These are phyloP conservation scores for Volvox carteri DNA, from an alignment of 163 green algal genomes.

Conservation along the genomic window DNA sequence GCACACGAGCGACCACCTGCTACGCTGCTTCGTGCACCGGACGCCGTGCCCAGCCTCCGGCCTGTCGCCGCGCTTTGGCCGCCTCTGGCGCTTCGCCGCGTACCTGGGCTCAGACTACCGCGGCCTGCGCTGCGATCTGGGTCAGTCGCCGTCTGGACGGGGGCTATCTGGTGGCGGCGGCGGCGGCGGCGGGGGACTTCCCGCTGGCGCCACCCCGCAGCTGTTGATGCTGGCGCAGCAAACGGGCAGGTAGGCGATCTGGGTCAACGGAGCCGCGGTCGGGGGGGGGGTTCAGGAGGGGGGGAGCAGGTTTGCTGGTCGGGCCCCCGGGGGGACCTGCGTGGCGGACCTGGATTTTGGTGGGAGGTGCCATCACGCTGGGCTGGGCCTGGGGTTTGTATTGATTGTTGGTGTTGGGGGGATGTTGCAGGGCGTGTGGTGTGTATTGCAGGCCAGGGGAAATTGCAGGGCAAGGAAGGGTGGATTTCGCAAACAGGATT, in stretches of 20 bases:
- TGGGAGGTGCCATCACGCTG: too few relatives aligned
- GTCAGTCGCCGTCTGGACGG: not conserved
- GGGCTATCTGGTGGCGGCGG: not conserved
- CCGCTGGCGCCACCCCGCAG: not conserved
- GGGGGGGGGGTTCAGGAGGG: too few relatives aligned
- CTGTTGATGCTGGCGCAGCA: slow-evolving; percentile 40
- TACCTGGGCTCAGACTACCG: slow-evolving; percentile 59
- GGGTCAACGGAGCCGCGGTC: too few relatives aligned
- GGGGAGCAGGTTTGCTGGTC: too few relatives aligned
- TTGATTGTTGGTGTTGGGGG: too few relatives aligned
- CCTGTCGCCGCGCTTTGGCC: slow-evolving; percentile 36
- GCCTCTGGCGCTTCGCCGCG: slow-evolving; percentile 43
- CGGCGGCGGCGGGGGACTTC: slow-evolving; percentile 11
- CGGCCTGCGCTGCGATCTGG: not conserved
- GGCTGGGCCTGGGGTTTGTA: too few relatives aligned
- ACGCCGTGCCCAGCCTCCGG: not conserved
- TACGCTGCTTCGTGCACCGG: slow-evolving; percentile 48
- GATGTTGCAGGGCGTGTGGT: too few relatives aligned
- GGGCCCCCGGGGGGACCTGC: too few relatives aligned
- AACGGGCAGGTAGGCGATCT: slow-evolving; percentile 39
- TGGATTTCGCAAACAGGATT: too few relatives aligned
- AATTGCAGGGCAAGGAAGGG: too few relatives aligned
- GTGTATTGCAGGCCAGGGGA: too few relatives aligned
- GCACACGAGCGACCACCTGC: slow-evolving; percentile 21
- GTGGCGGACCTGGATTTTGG: too few relatives aligned